Percentiles rank a stretch among this genome's conserved stretches.
Conservation (phyloP, 2,329 filamentous ascomycete genomes). For the Fusarium udum region DNA sequence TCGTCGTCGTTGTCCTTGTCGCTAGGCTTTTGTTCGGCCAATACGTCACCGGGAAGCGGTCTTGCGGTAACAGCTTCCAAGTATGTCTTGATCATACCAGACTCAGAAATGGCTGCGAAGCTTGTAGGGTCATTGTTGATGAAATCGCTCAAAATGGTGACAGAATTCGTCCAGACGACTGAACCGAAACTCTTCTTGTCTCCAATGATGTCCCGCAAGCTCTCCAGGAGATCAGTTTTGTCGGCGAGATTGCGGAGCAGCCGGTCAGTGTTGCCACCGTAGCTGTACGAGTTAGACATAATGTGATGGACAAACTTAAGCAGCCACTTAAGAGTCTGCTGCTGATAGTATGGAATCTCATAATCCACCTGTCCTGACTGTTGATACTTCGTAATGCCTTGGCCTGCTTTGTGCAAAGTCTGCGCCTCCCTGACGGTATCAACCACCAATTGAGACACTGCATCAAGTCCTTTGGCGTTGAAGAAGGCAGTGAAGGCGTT, state of each 20-base stretch:
- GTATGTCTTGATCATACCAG: constrained; percentile 86
- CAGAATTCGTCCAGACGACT: constrained; percentile 93
- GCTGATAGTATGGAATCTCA: constrained; percentile 89
- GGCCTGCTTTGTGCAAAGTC: constrained; percentile 70
- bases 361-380: constrained; percentile 92
- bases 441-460: constrained; percentile 87
- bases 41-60: constrained; percentile 49
- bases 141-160: constrained; percentile 92
- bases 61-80: constrained; percentile 80
- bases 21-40: constrained; percentile 44
- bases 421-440: constrained; percentile 79
- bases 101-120: constrained; percentile 94
- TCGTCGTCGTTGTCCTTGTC: constrained; percentile 47
- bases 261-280: constrained; percentile 85
- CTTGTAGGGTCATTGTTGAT: constrained; percentile 99
- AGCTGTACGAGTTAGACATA: constrained; percentile 78
- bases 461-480: constrained; percentile 83
- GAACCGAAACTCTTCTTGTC: constrained; percentile 85
- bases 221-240: constrained; percentile 82
- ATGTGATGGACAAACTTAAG: constrained; percentile 97
- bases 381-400: constrained; percentile 73
- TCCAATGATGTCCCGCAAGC: constrained; percentile 82
- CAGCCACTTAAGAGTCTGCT: constrained; percentile 91
- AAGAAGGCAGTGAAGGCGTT: constrained; percentile 87
- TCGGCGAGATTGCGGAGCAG: constrained; percentile 93